Evolutionary conservation across 768 basidiomycete genomes (phyloP).

Genomic region (Daedaleopsis nitida): DNA sequence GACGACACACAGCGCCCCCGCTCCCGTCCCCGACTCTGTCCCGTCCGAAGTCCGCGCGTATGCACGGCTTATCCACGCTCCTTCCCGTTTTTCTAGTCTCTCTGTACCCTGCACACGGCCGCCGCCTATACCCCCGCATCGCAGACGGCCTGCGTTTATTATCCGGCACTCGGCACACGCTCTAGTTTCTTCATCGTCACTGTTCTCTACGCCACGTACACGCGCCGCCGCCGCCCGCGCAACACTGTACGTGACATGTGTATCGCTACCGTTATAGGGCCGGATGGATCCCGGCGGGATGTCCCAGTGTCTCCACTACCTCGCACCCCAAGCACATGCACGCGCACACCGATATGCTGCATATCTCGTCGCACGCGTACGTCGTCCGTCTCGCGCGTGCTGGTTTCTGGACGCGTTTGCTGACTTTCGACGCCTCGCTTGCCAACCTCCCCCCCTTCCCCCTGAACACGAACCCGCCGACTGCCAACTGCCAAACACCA

Average conservation of each 20-base stretch:
- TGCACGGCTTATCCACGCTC: conserved; percentile 10
- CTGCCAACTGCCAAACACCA: neutral
- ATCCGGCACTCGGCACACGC: conserved; percentile 6
- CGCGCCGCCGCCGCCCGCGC: conserved; percentile 1
- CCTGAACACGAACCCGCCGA: neutral
- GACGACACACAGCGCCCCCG: neutral
- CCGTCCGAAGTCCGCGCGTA: conserved; percentile 11
- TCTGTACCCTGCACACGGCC: conserved; percentile 11
- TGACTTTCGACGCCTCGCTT: neutral
- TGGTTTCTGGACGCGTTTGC: neutral
- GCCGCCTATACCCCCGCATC: conserved; percentile 21
- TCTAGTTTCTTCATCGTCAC: neutral
- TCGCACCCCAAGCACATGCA: conserved; percentile 6
- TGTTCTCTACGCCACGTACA: neutral
- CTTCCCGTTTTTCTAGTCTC: conserved; percentile 2
- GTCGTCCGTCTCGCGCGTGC: neutral
- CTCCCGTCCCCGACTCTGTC: neutral
- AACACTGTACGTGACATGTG: conserved; percentile 20
- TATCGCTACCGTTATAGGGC: conserved; percentile 19
- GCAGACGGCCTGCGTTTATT: conserved; percentile 13
- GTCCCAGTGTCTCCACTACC: conserved; percentile 16
- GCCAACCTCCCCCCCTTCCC: neutral
- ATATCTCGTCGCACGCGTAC: conserved; percentile 18
- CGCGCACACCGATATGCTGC: conserved; percentile 4
- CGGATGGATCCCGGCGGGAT: conserved; percentile 13